A percentile compares a stretch with the other conserved stretches of the same genome.
phyloP scores from a whole-genome alignment of 2,329 filamentous ascomycete species.

The Aspergillus proliferans region DNA sequence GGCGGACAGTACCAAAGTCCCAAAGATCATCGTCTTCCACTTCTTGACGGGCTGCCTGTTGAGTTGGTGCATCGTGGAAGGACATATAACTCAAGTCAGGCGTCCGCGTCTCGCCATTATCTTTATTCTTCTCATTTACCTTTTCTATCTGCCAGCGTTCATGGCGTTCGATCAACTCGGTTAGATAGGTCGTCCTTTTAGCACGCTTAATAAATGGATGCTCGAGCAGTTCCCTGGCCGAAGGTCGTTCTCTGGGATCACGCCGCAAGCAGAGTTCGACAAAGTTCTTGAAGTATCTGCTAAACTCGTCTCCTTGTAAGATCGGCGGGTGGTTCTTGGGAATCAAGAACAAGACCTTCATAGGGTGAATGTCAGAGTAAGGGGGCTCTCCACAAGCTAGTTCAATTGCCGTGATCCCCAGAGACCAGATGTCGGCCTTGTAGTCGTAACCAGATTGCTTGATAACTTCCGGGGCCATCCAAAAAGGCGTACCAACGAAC shows the following conservation, averaged over 20 bases:
- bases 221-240: slow-evolving; percentile 77
- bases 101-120: slow-evolving; percentile 53
- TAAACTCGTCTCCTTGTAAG: slow-evolving; percentile 68
- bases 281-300: slow-evolving; percentile 77
- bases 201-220: slow-evolving; percentile 86
- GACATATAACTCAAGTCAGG: slow-evolving; percentile 41
- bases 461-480: slow-evolving; percentile 99
- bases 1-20: slow-evolving; percentile 94
- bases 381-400: slow-evolving; percentile 87
- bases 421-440: slow-evolving; percentile 96
- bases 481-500: slow-evolving; percentile 96
- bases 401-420: slow-evolving; percentile 90
- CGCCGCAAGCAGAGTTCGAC: slow-evolving; percentile 77
- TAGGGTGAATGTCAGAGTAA: slow-evolving; percentile 93
- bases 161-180: slow-evolving; percentile 87
- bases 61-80: slow-evolving; percentile 32
- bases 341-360: slow-evolving; percentile 96
- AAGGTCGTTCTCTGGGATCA: slow-evolving; percentile 82
- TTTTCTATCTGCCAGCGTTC: slow-evolving; percentile 80
- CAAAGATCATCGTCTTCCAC: slow-evolving; percentile 47
- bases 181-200: slow-evolving; percentile 94
- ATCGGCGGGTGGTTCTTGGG: slow-evolving; percentile 86
- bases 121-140: slow-evolving; percentile 49
- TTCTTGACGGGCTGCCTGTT: slow-evolving; percentile 46
- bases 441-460: slow-evolving; percentile 97